Percentiles rank a stretch among this genome's conserved stretches.
phyloP scores from a whole-genome alignment of 805 yeast species.

The Sugiyamaella floridensis region DNA sequence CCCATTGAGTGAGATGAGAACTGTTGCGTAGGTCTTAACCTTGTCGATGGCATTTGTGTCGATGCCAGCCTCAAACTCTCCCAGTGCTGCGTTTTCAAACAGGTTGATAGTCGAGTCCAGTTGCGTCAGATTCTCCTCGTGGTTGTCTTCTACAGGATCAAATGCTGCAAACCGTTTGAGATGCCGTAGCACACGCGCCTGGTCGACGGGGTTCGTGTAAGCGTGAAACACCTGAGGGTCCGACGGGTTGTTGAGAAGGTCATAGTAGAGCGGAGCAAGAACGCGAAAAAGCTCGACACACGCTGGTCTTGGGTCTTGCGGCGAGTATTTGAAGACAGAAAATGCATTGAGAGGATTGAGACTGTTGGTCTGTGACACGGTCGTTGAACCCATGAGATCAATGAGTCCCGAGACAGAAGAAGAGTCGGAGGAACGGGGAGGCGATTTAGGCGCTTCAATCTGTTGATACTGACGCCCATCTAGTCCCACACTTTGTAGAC shows the following conservation, averaged over 20 bases:
- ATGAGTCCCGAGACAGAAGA: neutral
- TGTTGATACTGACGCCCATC: neutral
- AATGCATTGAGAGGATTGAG: conserved; percentile 11
- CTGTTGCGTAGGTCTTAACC: conserved; percentile 30
- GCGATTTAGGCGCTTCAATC: neutral
- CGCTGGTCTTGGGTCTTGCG: conserved; percentile 15
- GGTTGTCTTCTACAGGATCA: conserved; percentile 28
- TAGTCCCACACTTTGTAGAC: conserved; percentile 10
- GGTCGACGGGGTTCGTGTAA: conserved; percentile 46
- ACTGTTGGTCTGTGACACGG: neutral
- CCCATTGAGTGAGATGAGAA: conserved; percentile 30
- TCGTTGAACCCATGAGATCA: neutral
- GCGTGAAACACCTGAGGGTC: conserved; percentile 41
- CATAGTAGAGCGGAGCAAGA: conserved; percentile 41
- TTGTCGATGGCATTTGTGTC: conserved; percentile 40
- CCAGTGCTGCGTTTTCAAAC: conserved; percentile 61
- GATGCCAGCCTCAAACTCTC: conserved; percentile 58
- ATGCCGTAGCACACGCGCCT: conserved; percentile 40
- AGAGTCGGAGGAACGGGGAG: neutral
- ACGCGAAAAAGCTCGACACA: conserved; percentile 30
- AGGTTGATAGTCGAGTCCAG: conserved; percentile 54
- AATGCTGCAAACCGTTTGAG: conserved; percentile 36
- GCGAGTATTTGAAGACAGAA: conserved; percentile 10
- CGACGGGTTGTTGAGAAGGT: conserved; percentile 36
- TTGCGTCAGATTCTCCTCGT: conserved; percentile 33